Conservation (phyloP, 768 basidiomycete genomes). For the Dendrothele bispora region DNA sequence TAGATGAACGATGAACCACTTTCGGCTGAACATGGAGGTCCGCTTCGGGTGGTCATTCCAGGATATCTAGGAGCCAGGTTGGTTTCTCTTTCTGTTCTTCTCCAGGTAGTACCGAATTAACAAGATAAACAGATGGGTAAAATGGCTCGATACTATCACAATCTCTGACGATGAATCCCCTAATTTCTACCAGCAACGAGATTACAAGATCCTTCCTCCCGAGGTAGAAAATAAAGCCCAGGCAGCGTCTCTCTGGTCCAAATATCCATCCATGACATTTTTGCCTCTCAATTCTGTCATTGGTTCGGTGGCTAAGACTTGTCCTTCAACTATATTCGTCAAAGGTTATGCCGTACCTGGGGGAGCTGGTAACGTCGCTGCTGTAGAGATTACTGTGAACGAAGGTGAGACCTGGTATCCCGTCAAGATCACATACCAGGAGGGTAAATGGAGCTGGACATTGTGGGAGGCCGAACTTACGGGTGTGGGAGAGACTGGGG, state of each 20-base stretch:
- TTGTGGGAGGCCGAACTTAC: constrained; percentile 60
- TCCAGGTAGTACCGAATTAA: constrained; percentile 32
- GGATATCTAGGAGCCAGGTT: constrained; percentile 69
- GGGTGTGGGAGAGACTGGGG: constrained; percentile 30
- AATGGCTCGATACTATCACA: constrained; percentile 68
- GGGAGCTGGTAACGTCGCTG: constrained; percentile 38
- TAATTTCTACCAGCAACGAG: constrained; percentile 71
- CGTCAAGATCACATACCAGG: constrained; percentile 55
- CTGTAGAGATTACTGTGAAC: constrained; percentile 54
- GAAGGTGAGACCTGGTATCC: constrained; percentile 50
- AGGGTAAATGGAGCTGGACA: constrained; percentile 74
- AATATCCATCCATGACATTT: constrained; percentile 56
- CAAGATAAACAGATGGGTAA: constrained; percentile 71
- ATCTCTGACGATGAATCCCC: constrained; percentile 56
- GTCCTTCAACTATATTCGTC: constrained; percentile 35
- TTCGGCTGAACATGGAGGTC: constrained; percentile 62
- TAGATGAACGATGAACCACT: constrained; percentile 68
- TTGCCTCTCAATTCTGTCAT: constrained; percentile 66
- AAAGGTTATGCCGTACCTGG: constrained; percentile 62
- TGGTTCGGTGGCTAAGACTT: constrained; percentile 35
- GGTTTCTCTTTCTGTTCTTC: too few species aligned
- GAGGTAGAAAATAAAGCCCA: constrained; percentile 46
- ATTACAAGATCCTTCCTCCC: constrained; percentile 67
- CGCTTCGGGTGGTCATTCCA: constrained; percentile 64
- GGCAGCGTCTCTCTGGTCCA: constrained; percentile 48